phyloP scores from a whole-genome alignment of 495 filamentous ascomycete species.

The Zalerion maritima region DNA sequence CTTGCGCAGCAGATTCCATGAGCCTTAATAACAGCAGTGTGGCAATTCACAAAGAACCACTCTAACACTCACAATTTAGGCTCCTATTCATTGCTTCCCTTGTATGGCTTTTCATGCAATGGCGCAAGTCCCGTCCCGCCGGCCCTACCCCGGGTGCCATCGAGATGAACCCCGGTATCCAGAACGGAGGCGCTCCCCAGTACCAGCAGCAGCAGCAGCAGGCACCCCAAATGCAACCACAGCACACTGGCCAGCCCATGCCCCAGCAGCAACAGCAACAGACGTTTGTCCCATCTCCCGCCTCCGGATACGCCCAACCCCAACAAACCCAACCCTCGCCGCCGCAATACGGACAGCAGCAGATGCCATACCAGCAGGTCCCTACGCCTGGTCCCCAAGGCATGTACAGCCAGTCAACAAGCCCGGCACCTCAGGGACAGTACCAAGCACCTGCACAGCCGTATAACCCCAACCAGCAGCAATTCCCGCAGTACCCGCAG shows the following conservation, averaged over 20 bases:
- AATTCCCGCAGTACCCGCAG: constrained; percentile 8
- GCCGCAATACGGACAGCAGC: constrained; percentile 1
- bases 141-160: constrained; percentile 4
- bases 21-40: not conserved
- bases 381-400: too few relatives aligned
- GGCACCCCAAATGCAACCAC: constrained; percentile 6
- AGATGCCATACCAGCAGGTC: not conserved
- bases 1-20: too few relatives aligned
- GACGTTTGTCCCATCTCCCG: constrained; percentile 10
- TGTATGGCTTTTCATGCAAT: constrained; percentile 22
- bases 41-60: too few relatives aligned
- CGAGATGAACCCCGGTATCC: constrained; percentile 12
- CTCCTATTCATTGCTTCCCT: constrained; percentile 31
- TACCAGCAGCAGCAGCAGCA: constrained; percentile 11
- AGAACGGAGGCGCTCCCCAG: constrained; percentile 8
- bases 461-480: constrained; percentile 3
- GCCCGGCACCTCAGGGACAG: too few relatives aligned
- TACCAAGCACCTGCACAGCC: constrained; percentile 7
- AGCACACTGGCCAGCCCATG: constrained; percentile 8
- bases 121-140: constrained; percentile 6
- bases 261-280: constrained; percentile 7
- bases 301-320: too few relatives aligned
- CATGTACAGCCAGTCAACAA: too few relatives aligned
- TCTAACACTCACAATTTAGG: constrained; percentile 10
- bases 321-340: too few relatives aligned